Evolutionary conservation across 257 asterid genomes (phyloP).

Genomic region (Gynochthodes officinalis): DNA sequence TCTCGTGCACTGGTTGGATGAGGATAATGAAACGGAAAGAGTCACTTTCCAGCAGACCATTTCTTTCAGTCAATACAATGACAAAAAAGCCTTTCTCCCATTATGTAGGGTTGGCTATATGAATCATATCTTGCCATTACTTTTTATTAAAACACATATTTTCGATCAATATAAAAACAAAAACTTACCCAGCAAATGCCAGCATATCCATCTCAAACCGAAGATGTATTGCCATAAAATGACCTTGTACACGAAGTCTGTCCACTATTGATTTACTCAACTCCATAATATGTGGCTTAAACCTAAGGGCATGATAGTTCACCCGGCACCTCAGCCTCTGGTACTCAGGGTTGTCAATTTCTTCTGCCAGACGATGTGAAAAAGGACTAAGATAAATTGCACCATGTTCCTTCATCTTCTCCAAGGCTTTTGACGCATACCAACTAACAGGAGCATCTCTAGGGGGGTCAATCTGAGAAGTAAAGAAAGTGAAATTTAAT

Average conservation of each 20-base stretch:
- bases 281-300: constrained; percentile 93
- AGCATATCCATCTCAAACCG: constrained; percentile 99
- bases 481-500: constrained; percentile 18
- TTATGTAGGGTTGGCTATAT: no score
- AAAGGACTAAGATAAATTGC: constrained; percentile 96
- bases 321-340: constrained; percentile 95
- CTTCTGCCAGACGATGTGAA: constrained; percentile 98
- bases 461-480: constrained; percentile 74
- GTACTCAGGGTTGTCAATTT: constrained; percentile 81
- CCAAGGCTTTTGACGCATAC: constrained; percentile 77
- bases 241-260: constrained; percentile 89
- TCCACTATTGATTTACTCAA: constrained; percentile 74
- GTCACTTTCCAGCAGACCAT: background rate
- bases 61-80: background rate
- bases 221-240: constrained; percentile 95
- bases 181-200: constrained; percentile 92
- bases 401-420: constrained; percentile 90
- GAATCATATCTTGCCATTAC: no score
- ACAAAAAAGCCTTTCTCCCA: no score
- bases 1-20: background rate
- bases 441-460: constrained; percentile 96
- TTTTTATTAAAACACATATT: no score
- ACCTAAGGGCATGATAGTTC: constrained; percentile 88
- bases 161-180: background rate
- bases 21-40: background rate